These are phyloP conservation scores for Phytopythium kandeliae DNA, from an alignment of 352 stramenopile species.

Conservation along the genomic window DNA sequence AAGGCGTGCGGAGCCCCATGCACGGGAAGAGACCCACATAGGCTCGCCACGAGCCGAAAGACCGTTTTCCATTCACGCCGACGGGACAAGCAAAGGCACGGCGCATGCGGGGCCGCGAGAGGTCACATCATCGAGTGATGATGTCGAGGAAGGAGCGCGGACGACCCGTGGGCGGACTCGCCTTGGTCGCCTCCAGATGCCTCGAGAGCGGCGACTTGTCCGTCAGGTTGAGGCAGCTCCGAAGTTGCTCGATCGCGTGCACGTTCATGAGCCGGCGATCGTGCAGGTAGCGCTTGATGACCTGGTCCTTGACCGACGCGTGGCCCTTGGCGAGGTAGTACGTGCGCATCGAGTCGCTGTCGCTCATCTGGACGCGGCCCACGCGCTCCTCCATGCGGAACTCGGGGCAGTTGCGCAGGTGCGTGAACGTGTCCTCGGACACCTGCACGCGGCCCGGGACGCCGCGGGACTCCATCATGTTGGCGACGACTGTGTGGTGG, in stretches of 20 bases:
- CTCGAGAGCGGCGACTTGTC: conserved; percentile 49
- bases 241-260: conserved; percentile 37
- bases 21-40: conserved; percentile 19
- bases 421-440: conserved; percentile 52
- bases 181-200: conserved; percentile 28
- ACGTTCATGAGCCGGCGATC: conserved; percentile 27
- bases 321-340: conserved; percentile 46
- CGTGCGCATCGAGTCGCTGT: conserved; percentile 45
- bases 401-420: conserved; percentile 42
- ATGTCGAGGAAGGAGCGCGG: conserved; percentile 33
- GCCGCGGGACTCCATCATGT: conserved; percentile 72
- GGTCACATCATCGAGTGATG: conserved; percentile 17
- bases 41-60: too few species aligned
- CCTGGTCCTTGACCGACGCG: conserved; percentile 35
- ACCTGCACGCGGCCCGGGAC: conserved; percentile 52
- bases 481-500: conserved; percentile 70
- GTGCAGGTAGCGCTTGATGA: conserved; percentile 45
- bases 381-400: conserved; percentile 45
- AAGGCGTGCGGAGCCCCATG: conserved; percentile 36
- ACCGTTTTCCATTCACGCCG: too few species aligned
- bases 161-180: conserved; percentile 1
- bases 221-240: conserved; percentile 41
- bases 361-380: conserved; percentile 44
- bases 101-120: too few species aligned
- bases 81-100: too few species aligned